Conservation (phyloP, 352 stramenopile species). For the Phytopythium montanum region DNA sequence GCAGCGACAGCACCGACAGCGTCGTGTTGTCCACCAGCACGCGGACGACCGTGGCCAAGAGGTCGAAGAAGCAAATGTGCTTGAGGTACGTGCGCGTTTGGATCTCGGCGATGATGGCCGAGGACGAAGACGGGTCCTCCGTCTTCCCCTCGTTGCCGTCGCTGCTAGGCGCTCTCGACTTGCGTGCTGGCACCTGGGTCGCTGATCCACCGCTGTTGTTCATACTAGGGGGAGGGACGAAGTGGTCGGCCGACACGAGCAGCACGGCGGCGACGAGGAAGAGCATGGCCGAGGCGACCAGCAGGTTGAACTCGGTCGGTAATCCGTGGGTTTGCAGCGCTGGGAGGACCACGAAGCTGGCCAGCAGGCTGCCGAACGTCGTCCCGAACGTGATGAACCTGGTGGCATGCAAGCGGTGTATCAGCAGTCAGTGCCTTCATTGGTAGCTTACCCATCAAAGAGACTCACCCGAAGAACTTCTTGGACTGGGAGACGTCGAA, state of each 20-base stretch:
- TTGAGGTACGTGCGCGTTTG: constrained; percentile 72
- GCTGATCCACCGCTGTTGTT: constrained; percentile 2
- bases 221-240: constrained; percentile 17
- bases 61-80: constrained; percentile 87
- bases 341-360: constrained; percentile 71
- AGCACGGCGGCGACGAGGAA: constrained; percentile 59
- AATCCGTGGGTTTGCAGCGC: constrained; percentile 41
- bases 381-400: constrained; percentile 82
- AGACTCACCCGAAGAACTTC: constrained; percentile 69
- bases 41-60: constrained; percentile 73
- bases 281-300: constrained; percentile 49
- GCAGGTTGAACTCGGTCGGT: constrained; percentile 69
- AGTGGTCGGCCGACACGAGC: constrained; percentile 42
- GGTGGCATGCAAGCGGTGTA: not conserved
- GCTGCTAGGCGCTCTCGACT: not conserved
- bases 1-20: constrained; percentile 64
- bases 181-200: not conserved
- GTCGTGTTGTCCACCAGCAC: constrained; percentile 84
- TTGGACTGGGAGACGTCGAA: constrained; percentile 84
- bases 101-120: constrained; percentile 57
- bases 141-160: not conserved
- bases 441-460: not conserved
- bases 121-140: constrained; percentile 15
- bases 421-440: not conserved
- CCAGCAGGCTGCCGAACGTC: constrained; percentile 71